Evolutionary conservation across 1,139 yeast species (phyloP), one percentile per base, ranked within the genome.

Genomic region (Groenewaldozyma auringiensis): DNA sequence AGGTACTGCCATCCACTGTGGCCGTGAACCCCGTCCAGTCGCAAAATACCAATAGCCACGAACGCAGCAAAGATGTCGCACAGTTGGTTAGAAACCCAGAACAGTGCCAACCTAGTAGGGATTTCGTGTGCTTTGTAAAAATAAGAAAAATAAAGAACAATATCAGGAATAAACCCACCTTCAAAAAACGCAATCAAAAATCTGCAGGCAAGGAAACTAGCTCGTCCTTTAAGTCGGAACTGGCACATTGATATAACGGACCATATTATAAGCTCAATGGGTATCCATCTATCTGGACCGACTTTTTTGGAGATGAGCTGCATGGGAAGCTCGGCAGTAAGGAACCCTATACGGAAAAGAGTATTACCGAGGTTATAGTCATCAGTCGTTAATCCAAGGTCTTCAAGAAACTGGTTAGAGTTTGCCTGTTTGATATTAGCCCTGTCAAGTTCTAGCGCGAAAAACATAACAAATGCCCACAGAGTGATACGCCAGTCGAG

Each of bases 251-350:
- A 71, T 1, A 76, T 74, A 33, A 74, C 47, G 42, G 77, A 72
- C 81, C 81, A 78, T 2, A 65, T 51, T 2, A 64, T 57, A 62
- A 77, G 70, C 53, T 75, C 79, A 21, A 66, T 56, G 0, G 81
- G 82, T 40, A 78, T 67, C 71, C 78, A 76, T 40, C 69, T 59
- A 53, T 76, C 79, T 3, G 79, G 77, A 1, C 82, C 82, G 38
- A 76, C 47, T 40, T 64, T 65, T 52, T 76, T 76, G 37, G 78
- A 72, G 42, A 76, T 58, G 50, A 76, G 61, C 55, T 76, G 79
- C 1, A 79, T 74, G 0, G 81, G 81, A 3, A 76, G 60, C 51
- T 76, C 81, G 0, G 79, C 74, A 11, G 61, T 50, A 51, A 76
- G 58, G 53, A 76, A 76, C 21, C 71, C 62, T 2, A 69, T 59